phyloP scores from a whole-genome alignment of 2,329 filamentous ascomycete genomes.

The Raffaelea arxii region DNA sequence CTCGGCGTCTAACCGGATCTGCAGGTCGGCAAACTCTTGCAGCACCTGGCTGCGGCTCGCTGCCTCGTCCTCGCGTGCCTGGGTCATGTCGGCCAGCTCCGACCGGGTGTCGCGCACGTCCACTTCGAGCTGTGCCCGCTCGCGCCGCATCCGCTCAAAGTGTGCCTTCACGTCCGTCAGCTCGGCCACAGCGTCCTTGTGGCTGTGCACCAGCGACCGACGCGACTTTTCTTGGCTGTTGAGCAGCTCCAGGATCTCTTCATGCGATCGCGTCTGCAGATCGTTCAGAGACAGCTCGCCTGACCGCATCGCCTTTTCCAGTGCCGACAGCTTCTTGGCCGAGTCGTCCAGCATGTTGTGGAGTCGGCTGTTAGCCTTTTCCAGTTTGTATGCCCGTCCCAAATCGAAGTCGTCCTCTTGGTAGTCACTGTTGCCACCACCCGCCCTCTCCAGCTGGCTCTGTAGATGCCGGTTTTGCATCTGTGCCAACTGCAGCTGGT shows the following conservation, averaged over 20 bases:
- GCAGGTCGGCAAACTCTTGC: constrained; percentile 85
- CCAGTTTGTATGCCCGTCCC: constrained; percentile 73
- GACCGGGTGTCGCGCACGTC: constrained; percentile 77
- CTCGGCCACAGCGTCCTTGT: constrained; percentile 78
- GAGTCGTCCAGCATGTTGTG: constrained; percentile 95
- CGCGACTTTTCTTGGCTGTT: constrained; percentile 89
- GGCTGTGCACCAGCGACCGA: constrained; percentile 68
- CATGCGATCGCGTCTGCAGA: constrained; percentile 85
- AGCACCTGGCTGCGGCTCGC: constrained; percentile 81
- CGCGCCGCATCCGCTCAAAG: constrained; percentile 78
- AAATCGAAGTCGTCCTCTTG: background rate
- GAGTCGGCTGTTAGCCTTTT: constrained; percentile 81
- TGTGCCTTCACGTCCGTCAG: constrained; percentile 78
- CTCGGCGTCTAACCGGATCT: constrained; percentile 86
- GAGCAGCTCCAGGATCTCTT: constrained; percentile 85
- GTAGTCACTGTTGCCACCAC: constrained; percentile 32
- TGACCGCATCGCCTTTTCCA: constrained; percentile 78
- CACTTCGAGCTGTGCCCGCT: constrained; percentile 69
- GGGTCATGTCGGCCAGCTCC: constrained; percentile 71
- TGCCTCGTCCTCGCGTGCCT: constrained; percentile 75
- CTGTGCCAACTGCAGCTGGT: constrained; percentile 83
- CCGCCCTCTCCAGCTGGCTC: constrained; percentile 72
- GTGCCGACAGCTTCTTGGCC: constrained; percentile 76
- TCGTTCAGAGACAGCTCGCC: constrained; percentile 85
- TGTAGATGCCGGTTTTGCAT: constrained; percentile 94